Base-by-base conservation (phyloP, 2,329 filamentous ascomycete species). In the Aspergillus udagawae region DNA sequence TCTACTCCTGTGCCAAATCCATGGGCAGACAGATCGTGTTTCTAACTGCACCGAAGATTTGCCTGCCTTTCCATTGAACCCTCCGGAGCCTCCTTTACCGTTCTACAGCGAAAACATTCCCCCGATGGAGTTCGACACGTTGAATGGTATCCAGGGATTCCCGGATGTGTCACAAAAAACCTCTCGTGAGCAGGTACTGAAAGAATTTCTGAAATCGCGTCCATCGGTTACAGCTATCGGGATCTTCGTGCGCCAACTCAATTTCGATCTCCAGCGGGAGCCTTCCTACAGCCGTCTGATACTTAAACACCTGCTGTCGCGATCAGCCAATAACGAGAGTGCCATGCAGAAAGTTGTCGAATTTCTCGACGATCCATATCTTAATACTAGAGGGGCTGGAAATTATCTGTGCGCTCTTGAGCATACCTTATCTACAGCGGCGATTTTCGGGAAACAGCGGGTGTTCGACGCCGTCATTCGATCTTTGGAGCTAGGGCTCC, bases 241-340 rank as follows among this genome's bases (percentile, higher is more conserved):
- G 55, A 62, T 66, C 14, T 56, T 69, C 12, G 56, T 73, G 41
- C 62, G 64, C 9, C 61, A 62, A 49, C 52, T 73, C 28, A 58
- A 63, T 25, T 64, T 76, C 38, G 68, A 75, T 54, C 64, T 76
- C 27, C 67, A 65, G 53, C 64, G 63, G n/a, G 66, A 73, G 47
- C 73, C 74, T 5, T 58, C 59, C 9, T 70, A 70, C 52, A 76
- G 74, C 54, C 71, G 65, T 20, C 57, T 68, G 56, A 71, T 75
- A 52, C 72, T 77, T 55, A 56, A 67, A 29, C 64, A 66, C 25
- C 58, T 77, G 48, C 57, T 75, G 32, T 52, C 60, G 32, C 61
- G 50, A 14, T 64, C 38, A 27, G n/a, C 17, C 48, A 27, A 41
- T 25, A 29, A 52, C 48, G 45, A 55, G 59, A 41, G 55, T 60